These are phyloP conservation scores for Xylaria multiplex DNA, from an alignment of 2,329 filamentous ascomycete species.

Conservation along the genomic window DNA sequence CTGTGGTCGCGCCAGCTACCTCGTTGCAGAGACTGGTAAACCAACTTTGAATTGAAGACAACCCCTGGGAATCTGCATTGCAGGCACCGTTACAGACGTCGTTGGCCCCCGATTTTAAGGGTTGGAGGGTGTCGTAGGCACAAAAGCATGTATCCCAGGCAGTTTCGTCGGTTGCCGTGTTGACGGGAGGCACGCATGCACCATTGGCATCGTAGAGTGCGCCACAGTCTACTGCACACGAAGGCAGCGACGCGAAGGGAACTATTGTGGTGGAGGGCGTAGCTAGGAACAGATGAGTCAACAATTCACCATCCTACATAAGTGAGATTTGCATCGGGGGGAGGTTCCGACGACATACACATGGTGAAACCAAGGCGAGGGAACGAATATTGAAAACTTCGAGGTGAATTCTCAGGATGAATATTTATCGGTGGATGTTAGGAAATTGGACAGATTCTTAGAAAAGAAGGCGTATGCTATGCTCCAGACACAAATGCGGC, in stretches of 20 bases:
- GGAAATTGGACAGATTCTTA: not conserved
- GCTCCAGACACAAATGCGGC: not conserved
- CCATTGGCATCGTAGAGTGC: conserved; percentile 75
- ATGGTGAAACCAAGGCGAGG: conserved; percentile 16
- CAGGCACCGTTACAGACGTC: conserved; percentile 73
- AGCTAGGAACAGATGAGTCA: conserved; percentile 29
- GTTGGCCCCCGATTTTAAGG: conserved; percentile 65
- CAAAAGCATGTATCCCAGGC: conserved; percentile 80
- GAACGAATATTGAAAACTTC: not conserved
- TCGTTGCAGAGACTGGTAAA: conserved; percentile 72
- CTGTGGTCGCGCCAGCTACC: conserved; percentile 53
- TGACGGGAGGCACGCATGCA: conserved; percentile 72
- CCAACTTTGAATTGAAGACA: conserved; percentile 73
- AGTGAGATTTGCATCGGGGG: not conserved
- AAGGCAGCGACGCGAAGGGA: conserved; percentile 67
- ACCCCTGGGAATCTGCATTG: conserved; percentile 58
- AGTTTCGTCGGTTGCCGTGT: conserved; percentile 57
- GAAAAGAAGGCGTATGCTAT: not conserved
- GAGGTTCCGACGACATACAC: conserved; percentile 20
- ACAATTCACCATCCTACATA: not conserved
- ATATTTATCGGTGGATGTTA: not conserved
- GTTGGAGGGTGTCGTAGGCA: conserved; percentile 65
- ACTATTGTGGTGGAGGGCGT: conserved; percentile 61
- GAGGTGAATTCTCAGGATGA: not conserved
- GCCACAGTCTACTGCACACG: conserved; percentile 69